Evolutionary conservation across 768 basidiomycete genomes (phyloP).

Genomic region (Leccinum boreale): DNA sequence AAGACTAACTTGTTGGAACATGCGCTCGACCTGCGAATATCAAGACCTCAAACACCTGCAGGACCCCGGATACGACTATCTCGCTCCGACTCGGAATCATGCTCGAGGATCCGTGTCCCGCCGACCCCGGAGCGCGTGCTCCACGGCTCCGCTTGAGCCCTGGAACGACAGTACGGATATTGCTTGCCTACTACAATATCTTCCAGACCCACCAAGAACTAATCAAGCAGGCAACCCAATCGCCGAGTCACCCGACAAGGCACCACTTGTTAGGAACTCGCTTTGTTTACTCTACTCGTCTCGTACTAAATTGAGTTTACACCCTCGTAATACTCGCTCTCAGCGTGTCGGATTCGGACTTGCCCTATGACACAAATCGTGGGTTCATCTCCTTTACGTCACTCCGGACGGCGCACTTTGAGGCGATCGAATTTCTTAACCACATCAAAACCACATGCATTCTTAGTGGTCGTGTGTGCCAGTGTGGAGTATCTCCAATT

Average conservation of each 20-base stretch:
- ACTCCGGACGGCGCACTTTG: neutral
- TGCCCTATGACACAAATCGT: neutral
- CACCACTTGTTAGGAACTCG: neutral
- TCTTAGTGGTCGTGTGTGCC: neutral
- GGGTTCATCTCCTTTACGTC: neutral
- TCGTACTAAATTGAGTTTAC: neutral
- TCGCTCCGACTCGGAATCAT: no score
- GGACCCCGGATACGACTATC: neutral
- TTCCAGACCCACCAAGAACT: neutral
- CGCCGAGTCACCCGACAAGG: neutral
- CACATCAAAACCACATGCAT: neutral
- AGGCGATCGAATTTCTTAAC: neutral
- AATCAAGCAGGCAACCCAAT: neutral
- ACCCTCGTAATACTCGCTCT: neutral
- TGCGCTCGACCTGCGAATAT: slow-evolving; percentile 1
- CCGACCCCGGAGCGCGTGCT: neutral
- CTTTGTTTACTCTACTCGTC: neutral
- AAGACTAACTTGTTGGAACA: neutral
- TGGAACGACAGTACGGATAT: neutral
- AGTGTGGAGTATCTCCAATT: neutral
- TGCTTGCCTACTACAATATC: neutral
- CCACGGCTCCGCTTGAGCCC: neutral
- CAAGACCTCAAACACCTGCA: slow-evolving; percentile 7
- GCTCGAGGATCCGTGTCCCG: neutral
- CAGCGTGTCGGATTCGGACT: neutral